Conservation (phyloP, 495 filamentous ascomycete genomes). For the Penicillium malachiteum region DNA sequence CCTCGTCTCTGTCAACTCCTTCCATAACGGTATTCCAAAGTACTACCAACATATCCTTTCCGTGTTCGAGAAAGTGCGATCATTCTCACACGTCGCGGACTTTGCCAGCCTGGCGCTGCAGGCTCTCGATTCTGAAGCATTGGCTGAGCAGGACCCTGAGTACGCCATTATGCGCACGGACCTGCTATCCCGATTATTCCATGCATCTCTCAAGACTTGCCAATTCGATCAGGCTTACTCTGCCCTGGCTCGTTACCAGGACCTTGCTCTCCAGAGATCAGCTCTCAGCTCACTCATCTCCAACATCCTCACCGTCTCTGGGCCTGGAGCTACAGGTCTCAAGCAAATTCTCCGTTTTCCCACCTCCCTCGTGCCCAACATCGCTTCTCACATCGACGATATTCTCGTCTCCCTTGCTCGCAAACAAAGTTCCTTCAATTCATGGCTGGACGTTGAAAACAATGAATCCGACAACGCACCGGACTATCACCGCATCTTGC, state of each 20-base stretch:
- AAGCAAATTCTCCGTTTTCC: constrained; percentile 71
- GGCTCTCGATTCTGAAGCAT: constrained; percentile 47
- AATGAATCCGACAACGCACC: constrained; percentile 33
- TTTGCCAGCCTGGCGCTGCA: constrained; percentile 80
- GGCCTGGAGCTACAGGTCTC: constrained; percentile 48
- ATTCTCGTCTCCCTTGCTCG: constrained; percentile 57
- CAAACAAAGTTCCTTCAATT: constrained; percentile 38
- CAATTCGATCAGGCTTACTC: constrained; percentile 81
- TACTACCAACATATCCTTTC: constrained; percentile 86
- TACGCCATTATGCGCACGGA: constrained; percentile 51
- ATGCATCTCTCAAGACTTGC: constrained; percentile 69
- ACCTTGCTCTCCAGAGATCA: constrained; percentile 61
- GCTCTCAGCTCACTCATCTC: constrained; percentile 68
- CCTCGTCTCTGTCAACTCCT: constrained; percentile 66
- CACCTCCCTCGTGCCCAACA: constrained; percentile 58
- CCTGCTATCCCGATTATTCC: constrained; percentile 79
- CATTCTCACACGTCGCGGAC: constrained; percentile 75
- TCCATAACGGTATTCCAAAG: constrained; percentile 72
- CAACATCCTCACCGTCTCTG: constrained; percentile 65
- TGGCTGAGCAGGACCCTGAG: constrained; percentile 41
- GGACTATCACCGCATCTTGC: constrained; percentile 77
- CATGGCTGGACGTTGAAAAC: constrained; percentile 33
- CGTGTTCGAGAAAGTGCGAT: constrained; percentile 74
- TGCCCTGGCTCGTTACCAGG: constrained; percentile 68
- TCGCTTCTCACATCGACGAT: constrained; percentile 75